Evolutionary conservation across 768 basidiomycete species (phyloP), one percentile per base, ranked within the genome.

Genomic region (Rhodotorula kratochvilovae): DNA sequence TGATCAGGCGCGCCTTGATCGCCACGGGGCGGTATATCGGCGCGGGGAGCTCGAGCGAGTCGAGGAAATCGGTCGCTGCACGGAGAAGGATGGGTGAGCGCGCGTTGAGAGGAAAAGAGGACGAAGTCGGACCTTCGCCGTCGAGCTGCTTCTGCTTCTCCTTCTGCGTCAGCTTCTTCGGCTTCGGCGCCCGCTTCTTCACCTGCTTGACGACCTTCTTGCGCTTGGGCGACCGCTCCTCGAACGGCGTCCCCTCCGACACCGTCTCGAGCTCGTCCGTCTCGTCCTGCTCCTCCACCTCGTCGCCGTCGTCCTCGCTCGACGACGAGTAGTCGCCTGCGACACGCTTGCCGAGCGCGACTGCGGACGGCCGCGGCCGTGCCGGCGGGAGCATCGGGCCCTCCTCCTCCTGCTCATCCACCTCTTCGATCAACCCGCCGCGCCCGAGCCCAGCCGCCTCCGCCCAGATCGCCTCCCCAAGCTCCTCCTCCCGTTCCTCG

Each of bases 1-100:
- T 67, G 12, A 46, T 46, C 3, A 67, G 19, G 25, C 59, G 27
- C 19, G 50, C 51, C 39, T 67, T 67, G 50, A 46, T 19, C 10
- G 39, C 39, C 5, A 60, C 5, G 1, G n/a, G 50, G 10, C 36
- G 50, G 51, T 54, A 58, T 10, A 7, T 6, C 1, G 56, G 56
- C 2, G 21, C 39, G 16, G 21, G 65, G 36, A 39, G 39, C 17
- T 48, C 48, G 13, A 50, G 31, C 17, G 35, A 7, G 5, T 59
- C 65, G 46, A 59, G 48, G 65, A 59, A 66, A 36, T 6, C 10
- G 19, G 35, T 2, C 13, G 45, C 65, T 66, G 48, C 4, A 10
- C 10, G 23, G 13, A 25, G 46, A 2, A 4, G n/a, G 19, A 10
- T 21, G 7, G 57, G 21, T 12, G 21, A 58, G 39, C 8, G 58